Conservation (phyloP, 306 rosid genomes). For the Prunus mume region DNA sequence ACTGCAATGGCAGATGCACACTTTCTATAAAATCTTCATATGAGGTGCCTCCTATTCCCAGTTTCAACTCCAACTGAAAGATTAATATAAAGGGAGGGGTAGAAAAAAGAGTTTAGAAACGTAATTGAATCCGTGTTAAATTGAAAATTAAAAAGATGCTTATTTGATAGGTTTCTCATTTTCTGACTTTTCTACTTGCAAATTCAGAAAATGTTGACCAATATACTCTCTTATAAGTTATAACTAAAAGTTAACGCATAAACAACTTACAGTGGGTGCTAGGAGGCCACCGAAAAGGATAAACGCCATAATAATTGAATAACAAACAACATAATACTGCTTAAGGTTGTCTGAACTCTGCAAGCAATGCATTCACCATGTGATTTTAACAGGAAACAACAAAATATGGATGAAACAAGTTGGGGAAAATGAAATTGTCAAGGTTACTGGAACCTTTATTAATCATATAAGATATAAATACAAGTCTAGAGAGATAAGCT, state of each 20-base stretch:
- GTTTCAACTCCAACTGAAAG: constrained; percentile 86
- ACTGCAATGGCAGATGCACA: constrained; percentile 87
- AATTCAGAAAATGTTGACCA: neutral
- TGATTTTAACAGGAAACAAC: constrained; percentile 6
- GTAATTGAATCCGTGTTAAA: neutral
- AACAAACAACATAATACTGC: constrained; percentile 84
- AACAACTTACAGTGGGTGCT: constrained; percentile 77
- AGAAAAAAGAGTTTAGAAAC: constrained; percentile 18
- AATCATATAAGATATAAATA: neutral
- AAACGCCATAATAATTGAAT: constrained; percentile 75
- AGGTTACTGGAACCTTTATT: neutral
- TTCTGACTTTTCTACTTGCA: neutral
- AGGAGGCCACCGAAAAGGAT: constrained; percentile 92
- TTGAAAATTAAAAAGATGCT: neutral
- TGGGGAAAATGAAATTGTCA: neutral
- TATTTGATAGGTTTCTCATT: neutral
- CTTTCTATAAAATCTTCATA: constrained; percentile 78
- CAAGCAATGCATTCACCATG: constrained; percentile 35
- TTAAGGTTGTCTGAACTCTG: constrained; percentile 87
- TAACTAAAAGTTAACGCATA: constrained; percentile 4
- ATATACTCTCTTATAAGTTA: neutral
- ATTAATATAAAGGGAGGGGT: neutral
- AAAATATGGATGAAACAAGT: neutral
- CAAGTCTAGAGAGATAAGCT: constrained; percentile 18
- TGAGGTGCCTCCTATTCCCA: constrained; percentile 96